Base-by-base conservation (phyloP, 1,284 basidiomycete genomes). In the Cryptococcus deneoformans region DNA sequence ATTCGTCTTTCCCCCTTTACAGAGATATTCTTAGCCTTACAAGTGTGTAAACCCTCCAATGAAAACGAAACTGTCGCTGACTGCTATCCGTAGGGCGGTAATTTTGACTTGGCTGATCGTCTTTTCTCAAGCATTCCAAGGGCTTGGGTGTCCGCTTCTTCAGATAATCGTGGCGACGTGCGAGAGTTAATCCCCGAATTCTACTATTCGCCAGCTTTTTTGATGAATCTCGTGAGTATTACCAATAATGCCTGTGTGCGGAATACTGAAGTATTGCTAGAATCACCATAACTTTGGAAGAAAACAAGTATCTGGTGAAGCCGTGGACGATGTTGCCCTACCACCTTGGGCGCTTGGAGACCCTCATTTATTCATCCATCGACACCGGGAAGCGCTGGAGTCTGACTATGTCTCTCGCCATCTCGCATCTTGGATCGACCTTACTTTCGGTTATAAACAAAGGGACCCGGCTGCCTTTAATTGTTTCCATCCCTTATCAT, bases 121-220 rank as follows among this genome's bases (percentile, higher is more conserved):
- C 79, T 96, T 11, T 98, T 98, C 77, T 86, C 84, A 81, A 91
- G 90, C 62, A 79, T 94, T 12, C 80, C 84, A 39, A 81, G 89
- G 60, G 85, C 93, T 1, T 96, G 90, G 78, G 82, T 85, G 50
- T 95, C 92, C 35, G 92, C 93, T 38, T 88, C 91, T 0, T 80
- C 84, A 49, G 91, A 94, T 63, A 85, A 91, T 55, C 83, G 93
- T 56, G 93, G 93, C 11, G 94, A 98, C 74, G 94, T 98, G 9
- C 83, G 94, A 59, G 94, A 98, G 71, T 82, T 98, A 20, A 92
- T 96, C 24, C 92, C 93, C 0, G 93, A 97, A 70, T 95, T 96
- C 76, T 98, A 84, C 72, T 81, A 79, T 59, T 71, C 79, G 14
- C 75, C 80, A 2, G 75, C 81, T 20, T 81, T 82, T 66, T 70